These are phyloP conservation scores for Kodamaea restingae DNA, from an alignment of 805 yeast genomes.

Conservation along the genomic window DNA sequence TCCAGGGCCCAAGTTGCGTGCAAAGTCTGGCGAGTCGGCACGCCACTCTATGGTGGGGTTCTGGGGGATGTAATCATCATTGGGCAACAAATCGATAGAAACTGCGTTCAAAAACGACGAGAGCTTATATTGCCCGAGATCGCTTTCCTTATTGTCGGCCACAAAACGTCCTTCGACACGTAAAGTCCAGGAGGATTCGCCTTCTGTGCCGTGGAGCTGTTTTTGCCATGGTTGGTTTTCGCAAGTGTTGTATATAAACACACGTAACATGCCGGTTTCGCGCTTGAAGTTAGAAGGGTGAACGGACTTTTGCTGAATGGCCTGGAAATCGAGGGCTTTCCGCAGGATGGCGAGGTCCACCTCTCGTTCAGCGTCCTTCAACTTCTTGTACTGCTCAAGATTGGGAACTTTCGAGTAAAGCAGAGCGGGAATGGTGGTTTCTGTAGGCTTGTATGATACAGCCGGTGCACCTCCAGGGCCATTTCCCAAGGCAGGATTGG, in stretches of 20 bases:
- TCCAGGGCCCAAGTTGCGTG: conserved; percentile 8
- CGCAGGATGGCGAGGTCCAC: conserved; percentile 79
- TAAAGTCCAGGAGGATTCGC: conserved; percentile 71
- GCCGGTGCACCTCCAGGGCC: conserved; percentile 35
- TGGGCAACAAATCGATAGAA: conserved; percentile 65
- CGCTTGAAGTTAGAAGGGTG: conserved; percentile 34
- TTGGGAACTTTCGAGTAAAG: conserved; percentile 54
- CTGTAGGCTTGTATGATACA: conserved; percentile 41
- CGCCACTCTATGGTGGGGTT: conserved; percentile 80
- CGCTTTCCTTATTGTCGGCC: conserved; percentile 40
- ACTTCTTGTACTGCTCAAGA: conserved; percentile 63
- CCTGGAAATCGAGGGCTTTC: conserved; percentile 82
- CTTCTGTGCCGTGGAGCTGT: conserved; percentile 20
- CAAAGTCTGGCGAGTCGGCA: conserved; percentile 41
- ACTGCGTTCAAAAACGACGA: conserved; percentile 79
- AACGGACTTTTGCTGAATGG: conserved; percentile 42
- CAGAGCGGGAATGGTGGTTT: conserved; percentile 33
- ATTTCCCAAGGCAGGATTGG: conserved; percentile 19
- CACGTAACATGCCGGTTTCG: conserved; percentile 63
- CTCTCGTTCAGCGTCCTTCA: conserved; percentile 76
- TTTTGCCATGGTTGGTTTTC: conserved; percentile 85
- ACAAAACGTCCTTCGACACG: conserved; percentile 83
- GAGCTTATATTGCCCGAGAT: conserved; percentile 45
- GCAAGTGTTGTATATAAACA: conserved; percentile 76
- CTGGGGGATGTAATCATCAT: conserved; percentile 35